phyloP scores from a whole-genome alignment of 2,329 filamentous ascomycete species.

The Exophiala lecanii-corni region DNA sequence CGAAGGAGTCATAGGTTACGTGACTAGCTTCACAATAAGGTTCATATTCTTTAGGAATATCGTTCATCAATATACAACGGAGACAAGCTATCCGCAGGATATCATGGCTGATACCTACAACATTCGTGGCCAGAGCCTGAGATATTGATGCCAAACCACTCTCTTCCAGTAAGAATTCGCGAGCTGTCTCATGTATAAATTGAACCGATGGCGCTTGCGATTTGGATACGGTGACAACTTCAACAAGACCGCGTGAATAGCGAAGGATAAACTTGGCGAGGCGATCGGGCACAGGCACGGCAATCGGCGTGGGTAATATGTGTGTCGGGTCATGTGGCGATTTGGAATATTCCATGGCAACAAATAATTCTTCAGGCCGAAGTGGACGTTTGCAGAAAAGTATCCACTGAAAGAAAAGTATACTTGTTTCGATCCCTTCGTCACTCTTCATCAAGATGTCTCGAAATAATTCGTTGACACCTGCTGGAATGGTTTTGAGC shows the following conservation, averaged over 20 bases:
- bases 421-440: conserved; percentile 37
- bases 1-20: conserved; percentile 20
- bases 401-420: conserved; percentile 30
- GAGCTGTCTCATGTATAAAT: conserved; percentile 41
- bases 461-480: conserved; percentile 47
- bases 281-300: conserved; percentile 12
- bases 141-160: conserved; percentile 32
- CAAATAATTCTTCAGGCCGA: conserved; percentile 38
- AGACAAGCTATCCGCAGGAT: conserved; percentile 44
- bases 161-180: conserved; percentile 39
- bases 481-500: conserved; percentile 38
- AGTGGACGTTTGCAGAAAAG: conserved; percentile 34
- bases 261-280: conserved; percentile 36
- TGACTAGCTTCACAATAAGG: conserved; percentile 15
- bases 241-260: conserved; percentile 48
- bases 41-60: conserved; percentile 21
- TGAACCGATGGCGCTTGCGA: conserved; percentile 37
- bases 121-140: conserved; percentile 32
- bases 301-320: conserved; percentile 23
- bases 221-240: conserved; percentile 20
- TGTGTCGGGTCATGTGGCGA: conserved; percentile 21
- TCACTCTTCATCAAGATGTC: conserved; percentile 49
- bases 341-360: conserved; percentile 38
- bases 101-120: conserved; percentile 38
- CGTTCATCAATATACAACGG: conserved; percentile 39